These are phyloP conservation scores for Synchytrium microbalum DNA, from an alignment of 371 early-diverging fungal genomes.

Conservation along the genomic window DNA sequence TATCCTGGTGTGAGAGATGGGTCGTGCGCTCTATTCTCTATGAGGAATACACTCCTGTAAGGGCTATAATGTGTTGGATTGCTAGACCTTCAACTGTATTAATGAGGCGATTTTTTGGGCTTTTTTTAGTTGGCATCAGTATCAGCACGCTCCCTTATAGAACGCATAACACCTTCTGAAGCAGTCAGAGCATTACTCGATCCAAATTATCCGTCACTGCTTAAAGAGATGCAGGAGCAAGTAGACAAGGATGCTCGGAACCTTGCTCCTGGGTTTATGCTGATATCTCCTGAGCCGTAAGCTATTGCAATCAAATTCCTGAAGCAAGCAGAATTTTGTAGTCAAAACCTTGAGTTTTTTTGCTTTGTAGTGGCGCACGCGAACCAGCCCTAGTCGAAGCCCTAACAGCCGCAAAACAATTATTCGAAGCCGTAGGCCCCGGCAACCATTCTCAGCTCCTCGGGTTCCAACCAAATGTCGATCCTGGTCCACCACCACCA, in stretches of 20 bases:
- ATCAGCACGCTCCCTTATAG: conserved; percentile 1
- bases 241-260: not conserved
- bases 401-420: conserved; percentile 13
- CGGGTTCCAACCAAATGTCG: conserved; percentile 10
- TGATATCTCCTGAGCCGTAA: not conserved
- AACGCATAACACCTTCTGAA: not conserved
- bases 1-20: not conserved
- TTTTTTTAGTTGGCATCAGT: too few relatives aligned
- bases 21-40: not conserved
- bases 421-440: conserved; percentile 9
- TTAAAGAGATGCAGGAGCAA: not conserved
- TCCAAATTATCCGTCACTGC: not conserved
- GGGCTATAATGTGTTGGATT: not conserved
- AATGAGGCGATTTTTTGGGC: too few relatives aligned
- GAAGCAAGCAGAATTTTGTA: too few relatives aligned
- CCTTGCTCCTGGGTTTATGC: not conserved
- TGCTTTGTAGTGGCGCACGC: not conserved
- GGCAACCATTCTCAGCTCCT: conserved; percentile 4
- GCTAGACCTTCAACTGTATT: too few relatives aligned
- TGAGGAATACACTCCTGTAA: not conserved
- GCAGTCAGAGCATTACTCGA: not conserved
- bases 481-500: conserved; percentile 8
- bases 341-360: too few relatives aligned
- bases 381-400: conserved; percentile 17
- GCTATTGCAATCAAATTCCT: not conserved